Evolutionary conservation across 305 asterid species (phyloP).

Genomic region (Coffea humblotiana): DNA sequence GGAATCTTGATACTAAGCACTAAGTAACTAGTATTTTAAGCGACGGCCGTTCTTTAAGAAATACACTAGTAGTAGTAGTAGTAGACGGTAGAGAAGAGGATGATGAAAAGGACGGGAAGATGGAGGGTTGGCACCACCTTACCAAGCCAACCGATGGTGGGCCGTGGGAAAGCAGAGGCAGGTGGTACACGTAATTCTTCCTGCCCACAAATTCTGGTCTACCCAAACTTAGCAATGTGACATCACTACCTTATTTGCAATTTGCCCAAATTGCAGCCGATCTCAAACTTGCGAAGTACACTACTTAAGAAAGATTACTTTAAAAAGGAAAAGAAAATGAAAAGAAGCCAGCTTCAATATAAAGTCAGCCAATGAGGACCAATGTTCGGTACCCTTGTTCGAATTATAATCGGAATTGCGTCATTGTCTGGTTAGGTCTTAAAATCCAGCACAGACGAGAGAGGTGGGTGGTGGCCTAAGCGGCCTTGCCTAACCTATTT

Average conservation of each 20-base stretch:
- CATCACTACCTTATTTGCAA: background rate
- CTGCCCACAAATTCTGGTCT: background rate
- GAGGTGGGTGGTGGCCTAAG: background rate
- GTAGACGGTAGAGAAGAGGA: background rate
- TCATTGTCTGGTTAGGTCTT: background rate
- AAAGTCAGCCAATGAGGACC: background rate
- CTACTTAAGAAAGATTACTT: too few relatives aligned
- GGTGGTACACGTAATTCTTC: constrained; percentile 10
- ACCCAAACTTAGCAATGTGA: background rate
- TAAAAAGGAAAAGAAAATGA: background rate
- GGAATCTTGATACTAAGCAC: too few relatives aligned
- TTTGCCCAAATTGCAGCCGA: background rate
- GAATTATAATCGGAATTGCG: background rate
- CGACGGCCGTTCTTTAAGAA: background rate
- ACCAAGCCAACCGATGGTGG: background rate
- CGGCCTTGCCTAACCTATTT: background rate
- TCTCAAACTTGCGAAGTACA: background rate
- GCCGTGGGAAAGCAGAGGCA: constrained; percentile 8
- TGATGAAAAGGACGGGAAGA: background rate
- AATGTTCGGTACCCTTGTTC: background rate
- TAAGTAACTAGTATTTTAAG: background rate
- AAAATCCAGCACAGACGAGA: background rate
- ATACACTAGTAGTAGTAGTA: too few relatives aligned
- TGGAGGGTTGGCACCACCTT: background rate
- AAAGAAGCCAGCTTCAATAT: background rate